These are phyloP conservation scores for Macrolepiota dolichaula DNA, from an alignment of 768 basidiomycete genomes.

Conservation along the genomic window DNA sequence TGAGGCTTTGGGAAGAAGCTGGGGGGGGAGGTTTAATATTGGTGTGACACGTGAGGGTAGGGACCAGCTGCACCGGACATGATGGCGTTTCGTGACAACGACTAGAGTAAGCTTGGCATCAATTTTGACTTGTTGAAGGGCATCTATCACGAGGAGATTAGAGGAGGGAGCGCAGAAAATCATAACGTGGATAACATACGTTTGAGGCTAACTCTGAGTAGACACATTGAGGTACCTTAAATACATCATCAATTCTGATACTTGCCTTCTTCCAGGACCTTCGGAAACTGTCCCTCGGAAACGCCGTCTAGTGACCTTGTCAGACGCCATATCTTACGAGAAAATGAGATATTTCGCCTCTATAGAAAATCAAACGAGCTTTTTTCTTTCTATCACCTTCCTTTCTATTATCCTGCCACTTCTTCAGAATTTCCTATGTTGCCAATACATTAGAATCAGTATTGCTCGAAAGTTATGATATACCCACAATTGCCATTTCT, in stretches of 20 bases:
- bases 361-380: conserved; percentile 63
- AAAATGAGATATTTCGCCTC: conserved; percentile 38
- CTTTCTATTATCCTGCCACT: conserved; percentile 52
- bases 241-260: not conserved
- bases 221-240: conserved; percentile 11
- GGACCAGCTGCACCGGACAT: conserved; percentile 35
- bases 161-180: not conserved
- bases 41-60: not conserved
- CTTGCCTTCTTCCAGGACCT: conserved; percentile 55
- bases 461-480: not conserved
- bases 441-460: not conserved
- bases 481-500: conserved; percentile 54
- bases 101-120: conserved; percentile 69
- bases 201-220: conserved; percentile 60
- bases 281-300: conserved; percentile 45
- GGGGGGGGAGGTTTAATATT: not conserved
- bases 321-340: conserved; percentile 4
- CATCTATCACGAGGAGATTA: conserved; percentile 40
- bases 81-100: conserved; percentile 78
- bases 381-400: conserved; percentile 40
- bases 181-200: conserved; percentile 30
- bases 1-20: conserved; percentile 15
- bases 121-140: conserved; percentile 56
- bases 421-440: conserved; percentile 47
- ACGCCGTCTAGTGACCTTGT: conserved; percentile 36